Evolutionary conservation across 2,329 filamentous ascomycete genomes (phyloP).

Genomic region (Pseudopyricularia javanii): DNA sequence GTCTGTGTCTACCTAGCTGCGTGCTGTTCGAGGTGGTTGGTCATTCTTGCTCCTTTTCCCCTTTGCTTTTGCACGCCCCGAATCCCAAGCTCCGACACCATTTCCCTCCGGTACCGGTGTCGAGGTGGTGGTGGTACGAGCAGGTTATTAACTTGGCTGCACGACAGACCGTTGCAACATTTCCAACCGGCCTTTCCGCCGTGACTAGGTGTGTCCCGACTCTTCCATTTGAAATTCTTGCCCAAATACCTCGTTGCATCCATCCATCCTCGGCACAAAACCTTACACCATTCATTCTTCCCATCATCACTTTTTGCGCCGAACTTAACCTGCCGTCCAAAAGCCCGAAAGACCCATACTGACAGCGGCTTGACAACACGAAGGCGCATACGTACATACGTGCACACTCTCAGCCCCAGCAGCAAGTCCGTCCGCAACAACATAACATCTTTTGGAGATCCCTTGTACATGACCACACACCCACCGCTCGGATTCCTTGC

Average conservation of each 20-base stretch:
- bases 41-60: too few species aligned
- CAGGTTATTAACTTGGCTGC: background rate
- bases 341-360: background rate
- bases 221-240: background rate
- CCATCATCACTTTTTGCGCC: background rate
- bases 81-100: too few species aligned
- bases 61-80: too few species aligned
- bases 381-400: background rate
- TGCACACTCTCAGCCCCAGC: background rate
- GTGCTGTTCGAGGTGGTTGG: too few species aligned
- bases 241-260: background rate
- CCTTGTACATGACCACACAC: background rate
- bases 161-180: background rate
- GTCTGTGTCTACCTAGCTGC: too few species aligned
- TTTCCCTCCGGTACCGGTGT: background rate
- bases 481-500: slow-evolving; percentile 2
- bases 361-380: background rate
- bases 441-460: background rate
- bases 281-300: background rate
- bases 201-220: background rate
- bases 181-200: background rate
- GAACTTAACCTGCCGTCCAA: background rate
- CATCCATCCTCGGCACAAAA: background rate
- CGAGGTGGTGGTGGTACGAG: background rate
- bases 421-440: background rate